Evolutionary conservation across 2,329 filamentous ascomycete genomes (phyloP), one percentile per base, ranked within the genome.

Genomic region (Penicillium nordicum): DNA sequence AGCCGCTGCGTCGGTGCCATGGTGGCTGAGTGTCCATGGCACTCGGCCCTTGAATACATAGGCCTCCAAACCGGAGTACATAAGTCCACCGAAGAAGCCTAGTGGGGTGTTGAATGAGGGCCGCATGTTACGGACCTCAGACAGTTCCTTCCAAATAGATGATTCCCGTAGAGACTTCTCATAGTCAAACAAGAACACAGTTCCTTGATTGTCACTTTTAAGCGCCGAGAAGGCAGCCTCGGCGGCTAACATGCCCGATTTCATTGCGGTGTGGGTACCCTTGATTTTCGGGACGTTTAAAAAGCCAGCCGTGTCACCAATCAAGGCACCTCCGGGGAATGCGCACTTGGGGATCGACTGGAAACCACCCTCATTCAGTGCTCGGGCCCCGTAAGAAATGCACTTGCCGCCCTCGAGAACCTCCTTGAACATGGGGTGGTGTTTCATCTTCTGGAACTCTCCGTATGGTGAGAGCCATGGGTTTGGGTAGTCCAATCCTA

Each of bases 281-380:
- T 99, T 99, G 76, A 99, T 90, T 80, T 99, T 99, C 62, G 94
- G 94, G 16, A 99, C 89, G 70, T 99, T 99, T 75, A 99, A 82
- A 71, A 99, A 96, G 5, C 94, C 94, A 29, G 94, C 94, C 18
- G 92, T 95, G 76, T 99, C 94, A 53, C 94, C 94, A 64, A 99
- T 95, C 43, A 99, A 80, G 45, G 94, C 94, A 56, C 94, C 94
- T 58, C 94, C 94, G 25, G 94, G 94, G 76, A 99, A 99, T 23
- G 93, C 89, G 47, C 94, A 92, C 76, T 97, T 97, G 54, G 94
- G 94, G 67, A 99, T 97, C 3, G 92, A 96, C 78, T 99, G 94
- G 77, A 95, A 97, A 25, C 94, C 94, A 60, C 94, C 94, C 76
- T 99, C 94, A 64, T 93, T 89, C 42, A 99, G 82, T 2, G 93